Base-by-base conservation (phyloP, 805 yeast species). In the Saturnispora sanitii region DNA sequence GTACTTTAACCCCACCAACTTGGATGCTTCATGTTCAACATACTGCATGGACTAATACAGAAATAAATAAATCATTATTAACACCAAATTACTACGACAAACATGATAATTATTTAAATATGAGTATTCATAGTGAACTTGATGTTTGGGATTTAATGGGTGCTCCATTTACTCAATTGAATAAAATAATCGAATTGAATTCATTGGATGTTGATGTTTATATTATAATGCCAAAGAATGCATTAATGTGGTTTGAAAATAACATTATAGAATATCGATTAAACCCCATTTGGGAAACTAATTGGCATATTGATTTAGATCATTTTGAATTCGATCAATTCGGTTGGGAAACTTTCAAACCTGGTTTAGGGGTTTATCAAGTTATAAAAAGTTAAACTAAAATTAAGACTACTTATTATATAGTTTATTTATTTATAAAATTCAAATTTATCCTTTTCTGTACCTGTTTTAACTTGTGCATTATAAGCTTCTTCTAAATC, bases 401-500 rank as follows among this genome's bases (percentile, higher is more conserved):
- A 11, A 23, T 23, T 23, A 23, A 23, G 11, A 23, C 26, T 23
- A 7, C 26, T 23, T 23, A 23, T 23, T 23, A 7, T 23, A 23
- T 23, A 23, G 26, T 23, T 58, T 18, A 18, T 22, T 46, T 61
- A 92, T 70, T 87, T 90, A 67, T 92, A 92, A 74, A 92, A 92
- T 46, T 94, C 99, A 63, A 90, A 92, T 68, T 92, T 92, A 61
- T 92, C 98, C 50, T 83, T 94, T 62, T 94, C 98, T 50, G 79
- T 77, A 42, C 94, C 95, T 3, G 95, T 75, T 71, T 92, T 92
- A 49, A 94, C 98, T 71, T 92, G 98, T 30, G 95, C 67, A 41
- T 94, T 82, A 67, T 92, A 92, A 6, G 98, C 98, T 67, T 92
- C 99, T 62, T 92, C 99, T 59, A 92, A 70, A 67, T 92, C 99